Evolutionary conservation across 257 asterid species (phyloP).

Genomic region (Nemophila menziesii): DNA sequence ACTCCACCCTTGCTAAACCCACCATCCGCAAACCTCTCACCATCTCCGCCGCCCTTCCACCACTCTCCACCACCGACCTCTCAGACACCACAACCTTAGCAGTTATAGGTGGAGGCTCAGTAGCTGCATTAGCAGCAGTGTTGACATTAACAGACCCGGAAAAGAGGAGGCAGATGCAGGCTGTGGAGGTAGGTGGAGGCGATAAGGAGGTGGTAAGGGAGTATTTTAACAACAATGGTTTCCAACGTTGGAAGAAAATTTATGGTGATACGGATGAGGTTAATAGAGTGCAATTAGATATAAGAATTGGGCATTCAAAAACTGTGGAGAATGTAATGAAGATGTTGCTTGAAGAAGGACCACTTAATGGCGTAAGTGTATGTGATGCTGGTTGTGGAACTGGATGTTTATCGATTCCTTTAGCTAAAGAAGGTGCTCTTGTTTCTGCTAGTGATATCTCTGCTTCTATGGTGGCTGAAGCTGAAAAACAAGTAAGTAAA

Average conservation of each 20-base stretch:
- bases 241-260: slow-evolving; percentile 81
- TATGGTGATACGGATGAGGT: slow-evolving; percentile 63
- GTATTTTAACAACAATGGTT: slow-evolving; percentile 87
- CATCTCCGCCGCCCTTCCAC: slow-evolving; percentile 29
- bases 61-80: slow-evolving; percentile 31
- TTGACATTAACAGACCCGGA: slow-evolving; percentile 76
- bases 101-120: slow-evolving; percentile 55
- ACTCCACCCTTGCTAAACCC: slow-evolving; percentile 12
- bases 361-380: slow-evolving; percentile 53
- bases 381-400: slow-evolving; percentile 98
- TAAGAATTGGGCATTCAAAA: slow-evolving; percentile 70
- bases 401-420: slow-evolving; percentile 71
- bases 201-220: slow-evolving; percentile 79
- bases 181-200: slow-evolving; percentile 89
- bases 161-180: slow-evolving; percentile 66
- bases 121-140: slow-evolving; percentile 67
- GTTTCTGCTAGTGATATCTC: slow-evolving; percentile 89
- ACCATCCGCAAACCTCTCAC: slow-evolving; percentile 15
- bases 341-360: slow-evolving; percentile 71
- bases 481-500: slow-evolving; percentile 54
- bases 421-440: slow-evolving; percentile 81
- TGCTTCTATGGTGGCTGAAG: slow-evolving; percentile 92
- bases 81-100: slow-evolving; percentile 64
- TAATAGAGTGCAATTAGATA: slow-evolving; percentile 57
- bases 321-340: slow-evolving; percentile 65